Percentiles rank a stretch among this genome's conserved stretches.
Conservation (phyloP, 106 monocot species). For the Xerophyta viscosa region DNA sequence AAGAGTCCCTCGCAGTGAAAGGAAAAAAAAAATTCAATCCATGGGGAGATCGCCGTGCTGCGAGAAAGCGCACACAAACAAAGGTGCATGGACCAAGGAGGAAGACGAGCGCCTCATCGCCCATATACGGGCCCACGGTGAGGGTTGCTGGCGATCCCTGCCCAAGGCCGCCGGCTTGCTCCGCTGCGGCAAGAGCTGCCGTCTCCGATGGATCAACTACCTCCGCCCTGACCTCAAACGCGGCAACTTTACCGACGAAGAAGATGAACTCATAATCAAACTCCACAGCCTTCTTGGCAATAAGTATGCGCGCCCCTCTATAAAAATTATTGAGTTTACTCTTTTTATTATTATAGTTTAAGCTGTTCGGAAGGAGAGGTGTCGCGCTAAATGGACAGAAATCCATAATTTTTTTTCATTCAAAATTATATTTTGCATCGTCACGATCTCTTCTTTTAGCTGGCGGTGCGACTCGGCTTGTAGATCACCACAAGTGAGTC, state of each 20-base stretch:
- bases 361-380: too few species aligned
- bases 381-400: too few species aligned
- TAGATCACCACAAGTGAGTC: too few species aligned
- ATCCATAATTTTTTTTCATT: too few species aligned
- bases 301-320: constrained; percentile 34
- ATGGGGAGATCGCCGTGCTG: constrained; percentile 57
- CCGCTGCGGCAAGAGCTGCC: constrained; percentile 82
- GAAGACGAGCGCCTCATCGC: constrained; percentile 42
- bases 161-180: constrained; percentile 54
- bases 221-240: constrained; percentile 82
- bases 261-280: constrained; percentile 74
- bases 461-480: too few species aligned
- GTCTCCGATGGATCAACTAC: constrained; percentile 87
- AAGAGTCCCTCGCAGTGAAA: too few species aligned
- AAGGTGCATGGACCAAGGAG: constrained; percentile 54
- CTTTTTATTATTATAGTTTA: too few species aligned
- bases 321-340: too few species aligned
- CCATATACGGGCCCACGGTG: constrained; percentile 33
- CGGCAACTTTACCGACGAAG: constrained; percentile 69
- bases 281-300: constrained; percentile 69
- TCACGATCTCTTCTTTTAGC: too few species aligned
- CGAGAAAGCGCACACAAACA: constrained; percentile 51
- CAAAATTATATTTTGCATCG: too few species aligned
- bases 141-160: constrained; percentile 46
- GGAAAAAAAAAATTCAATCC: not conserved